phyloP scores from a whole-genome alignment of 2,329 filamentous ascomycete genomes.

The Cladosporium colombiae region DNA sequence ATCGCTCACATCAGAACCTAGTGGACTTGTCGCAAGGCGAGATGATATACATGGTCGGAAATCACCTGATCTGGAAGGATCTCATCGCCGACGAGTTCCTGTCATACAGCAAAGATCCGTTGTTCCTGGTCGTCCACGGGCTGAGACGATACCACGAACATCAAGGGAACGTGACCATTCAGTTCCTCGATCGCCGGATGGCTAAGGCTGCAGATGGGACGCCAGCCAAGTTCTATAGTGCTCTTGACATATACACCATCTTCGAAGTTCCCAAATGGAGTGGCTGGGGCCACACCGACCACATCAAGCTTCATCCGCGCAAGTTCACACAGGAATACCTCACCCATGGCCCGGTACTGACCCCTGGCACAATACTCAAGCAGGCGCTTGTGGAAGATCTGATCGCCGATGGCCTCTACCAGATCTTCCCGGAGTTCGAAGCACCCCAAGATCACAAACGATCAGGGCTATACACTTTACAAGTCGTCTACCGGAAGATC shows the following conservation, averaged over 20 bases:
- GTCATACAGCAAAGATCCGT: conserved; percentile 18
- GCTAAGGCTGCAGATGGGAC: neutral
- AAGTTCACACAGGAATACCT: conserved; percentile 24
- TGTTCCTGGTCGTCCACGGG: conserved; percentile 20
- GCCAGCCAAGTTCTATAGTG: conserved; percentile 18
- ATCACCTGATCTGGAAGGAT: conserved; percentile 21
- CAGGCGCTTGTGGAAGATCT: conserved; percentile 16
- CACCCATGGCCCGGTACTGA: neutral
- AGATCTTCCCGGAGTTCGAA: conserved; percentile 17
- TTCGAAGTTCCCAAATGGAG: neutral
- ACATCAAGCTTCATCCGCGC: conserved; percentile 15
- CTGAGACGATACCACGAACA: conserved; percentile 10
- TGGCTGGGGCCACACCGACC: neutral
- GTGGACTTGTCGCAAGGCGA: conserved; percentile 14
- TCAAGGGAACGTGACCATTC: conserved; percentile 19
- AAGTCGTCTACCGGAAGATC: conserved; percentile 18
- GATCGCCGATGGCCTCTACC: conserved; percentile 21
- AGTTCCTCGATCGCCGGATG: conserved; percentile 18
- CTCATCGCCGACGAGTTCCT: conserved; percentile 15
- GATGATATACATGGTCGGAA: conserved; percentile 15
- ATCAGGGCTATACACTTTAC: conserved; percentile 9
- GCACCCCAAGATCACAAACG: neutral
- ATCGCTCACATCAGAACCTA: neutral
- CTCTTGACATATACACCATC: conserved; percentile 14
- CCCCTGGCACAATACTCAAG: neutral